Percentiles rank a stretch among this genome's conserved stretches.
These are phyloP conservation scores for Marchantia polymorpha DNA, from an alignment of 225 moss, liverwort and hornwort genomes.

Conservation along the genomic window DNA sequence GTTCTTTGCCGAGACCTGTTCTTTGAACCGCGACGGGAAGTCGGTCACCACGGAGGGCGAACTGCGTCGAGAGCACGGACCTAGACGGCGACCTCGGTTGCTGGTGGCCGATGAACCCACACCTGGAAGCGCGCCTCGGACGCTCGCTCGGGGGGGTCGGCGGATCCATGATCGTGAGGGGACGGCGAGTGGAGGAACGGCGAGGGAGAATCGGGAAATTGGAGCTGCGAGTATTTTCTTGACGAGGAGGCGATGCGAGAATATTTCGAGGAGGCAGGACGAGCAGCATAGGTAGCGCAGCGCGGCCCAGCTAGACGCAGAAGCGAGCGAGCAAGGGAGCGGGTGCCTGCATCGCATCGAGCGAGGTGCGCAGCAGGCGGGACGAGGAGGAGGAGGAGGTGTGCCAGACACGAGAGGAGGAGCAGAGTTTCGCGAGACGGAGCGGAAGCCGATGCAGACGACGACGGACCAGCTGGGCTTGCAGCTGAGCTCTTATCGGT, in stretches of 20 bases:
- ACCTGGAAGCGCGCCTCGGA: too few relatives aligned
- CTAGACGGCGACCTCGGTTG: too few relatives aligned
- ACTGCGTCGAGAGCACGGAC: too few relatives aligned
- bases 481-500: background rate
- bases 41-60: too few relatives aligned
- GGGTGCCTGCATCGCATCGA: constrained; percentile 9
- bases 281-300: constrained; percentile 3
- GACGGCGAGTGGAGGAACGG: background rate
- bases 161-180: constrained; percentile 1
- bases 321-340: background rate
- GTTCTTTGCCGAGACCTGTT: too few relatives aligned
- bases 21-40: too few relatives aligned
- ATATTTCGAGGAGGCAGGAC: background rate
- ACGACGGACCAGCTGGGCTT: background rate
- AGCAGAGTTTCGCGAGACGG: background rate
- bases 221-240: constrained; percentile 2
- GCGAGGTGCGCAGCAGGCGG: background rate
- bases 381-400: background rate
- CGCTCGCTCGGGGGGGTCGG: background rate
- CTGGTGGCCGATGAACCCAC: too few relatives aligned
- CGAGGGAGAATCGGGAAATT: background rate
- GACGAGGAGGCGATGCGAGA: background rate
- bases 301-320: background rate
- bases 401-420: background rate
- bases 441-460: background rate